Base-by-base conservation (phyloP, 2,329 filamentous ascomycete genomes). In the Pestalotiopsis sp. region DNA sequence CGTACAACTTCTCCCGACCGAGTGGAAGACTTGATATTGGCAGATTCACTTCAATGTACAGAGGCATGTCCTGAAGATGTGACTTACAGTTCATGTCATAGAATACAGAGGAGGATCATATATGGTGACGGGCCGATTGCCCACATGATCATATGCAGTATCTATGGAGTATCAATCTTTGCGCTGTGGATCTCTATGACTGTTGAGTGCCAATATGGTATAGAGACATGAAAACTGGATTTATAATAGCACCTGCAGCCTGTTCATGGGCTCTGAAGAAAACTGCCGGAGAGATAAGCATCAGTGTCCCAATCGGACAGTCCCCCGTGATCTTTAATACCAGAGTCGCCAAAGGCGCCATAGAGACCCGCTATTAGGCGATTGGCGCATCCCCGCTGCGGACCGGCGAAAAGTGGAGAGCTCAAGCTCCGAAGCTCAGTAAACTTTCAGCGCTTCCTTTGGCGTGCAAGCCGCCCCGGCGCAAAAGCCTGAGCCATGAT, bases 1-100 rank as follows among this genome's bases (percentile, higher is more conserved):
- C 59, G 81, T 85, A 14, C 80, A 82, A 70, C 73, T 82, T 59
- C 75, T 80, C 13, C 23, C 60, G 13, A 36, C 45, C 14, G 40
- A 25, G 13, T 80, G 76, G 77, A 75, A 74, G 71, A 66, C 73
- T 58, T 74, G 72, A 64, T 69, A 31, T 36, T 36, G 31, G 31
- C 31, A 36, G 6, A 36, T 36, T 36, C 31, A 36, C 6, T 9
- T 2, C 6, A 36, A 36, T 9, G 31, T 36, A 36, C 31, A 9
- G 31, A 36, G 31, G 31, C 31, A 36, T 36, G 31, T 2, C 7
- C 31, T 9, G 31, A 9, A 36, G 31, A 36, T 7, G 31, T 36
- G 31, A 36, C 31, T 2, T 36, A 7, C 7, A 36, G 6, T 36
- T 36, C 7, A 36, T 9, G 7, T 36, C 7, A 36, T 36, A 9